Base-by-base conservation (phyloP, 768 basidiomycete genomes). In the Mycena vulgaris region DNA sequence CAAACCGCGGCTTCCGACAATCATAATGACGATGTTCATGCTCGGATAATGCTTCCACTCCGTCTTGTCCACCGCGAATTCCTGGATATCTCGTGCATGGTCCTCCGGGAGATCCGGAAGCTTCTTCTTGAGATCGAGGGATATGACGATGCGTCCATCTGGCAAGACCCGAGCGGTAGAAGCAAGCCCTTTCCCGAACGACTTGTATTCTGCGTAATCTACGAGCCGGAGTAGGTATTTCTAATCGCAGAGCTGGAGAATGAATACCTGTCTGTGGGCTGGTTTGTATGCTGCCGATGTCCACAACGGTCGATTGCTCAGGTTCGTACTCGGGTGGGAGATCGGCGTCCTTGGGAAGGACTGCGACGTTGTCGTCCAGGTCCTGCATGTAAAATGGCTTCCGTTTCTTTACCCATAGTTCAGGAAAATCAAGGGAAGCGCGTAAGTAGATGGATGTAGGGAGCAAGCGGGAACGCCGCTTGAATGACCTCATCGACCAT, bases 11-110 rank as follows among this genome's bases (percentile, higher is more conserved):
- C 88, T 89, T 10, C 91, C 91, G 25, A 91, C 90, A 52, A 92
- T 89, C 87, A 90, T 89, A 51, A 92, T 88, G 40, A 91, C 87
- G 40, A 92, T 88, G 70, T 83, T 89, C 77, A 92, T 76, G 13
- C 66, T 66, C 13, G 87, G 87, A 57, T 78, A 82, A 31, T 79
- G 72, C 28, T 70, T 76, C 82, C 83, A 84, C 37, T 78, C 73
- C 28, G 64, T 71, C 48, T 79, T 66, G 68, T 88, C 87, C 14
- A 89, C 77, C 1, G 82, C 87, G 74, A 86, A 88, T 73, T 90
- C 89, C 31, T 84, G 77, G 11, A 89, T 85, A 17, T 85, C 80
- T 25, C 75, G 75, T 0, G 84, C 83, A 69, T 87, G 81, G 47
- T 86, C 85, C 42, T 78, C 72, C 4, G 87, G 88, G 7, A 90